These are phyloP conservation scores for Ophiostoma sp. DNA, from an alignment of 2,329 filamentous ascomycete genomes.

Conservation along the genomic window DNA sequence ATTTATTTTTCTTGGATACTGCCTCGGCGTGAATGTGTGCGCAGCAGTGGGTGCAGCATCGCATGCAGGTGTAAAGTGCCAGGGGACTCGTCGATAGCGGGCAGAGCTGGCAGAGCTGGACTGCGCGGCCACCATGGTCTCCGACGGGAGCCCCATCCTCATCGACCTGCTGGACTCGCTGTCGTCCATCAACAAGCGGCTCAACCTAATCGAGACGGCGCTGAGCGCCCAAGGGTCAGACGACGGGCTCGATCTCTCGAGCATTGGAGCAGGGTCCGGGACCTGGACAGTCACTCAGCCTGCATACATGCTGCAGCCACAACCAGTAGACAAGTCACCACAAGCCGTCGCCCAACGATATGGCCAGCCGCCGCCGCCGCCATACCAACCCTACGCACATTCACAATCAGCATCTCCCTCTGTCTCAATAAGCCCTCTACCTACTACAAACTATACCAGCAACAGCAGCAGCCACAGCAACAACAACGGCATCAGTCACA, in stretches of 20 bases:
- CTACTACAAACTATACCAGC: neutral
- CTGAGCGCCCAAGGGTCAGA: neutral
- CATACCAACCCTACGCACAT: neutral
- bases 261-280: neutral
- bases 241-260: too few species aligned
- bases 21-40: neutral
- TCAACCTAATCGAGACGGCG: slow-evolving; percentile 13
- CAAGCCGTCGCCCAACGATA: neutral
- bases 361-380: neutral
- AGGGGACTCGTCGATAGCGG: neutral
- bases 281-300: neutral
- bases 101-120: neutral
- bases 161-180: slow-evolving; percentile 13
- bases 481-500: neutral
- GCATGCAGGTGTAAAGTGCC: neutral
- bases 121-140: slow-evolving; percentile 4
- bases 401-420: neutral
- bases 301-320: neutral
- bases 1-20: neutral
- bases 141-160: slow-evolving; percentile 14
- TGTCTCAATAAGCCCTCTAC: neutral
- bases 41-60: neutral
- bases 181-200: slow-evolving; percentile 12
- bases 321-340: neutral
- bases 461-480: neutral